These are phyloP conservation scores for Claviceps monticola DNA, from an alignment of 2,329 filamentous ascomycete species.

Conservation along the genomic window DNA sequence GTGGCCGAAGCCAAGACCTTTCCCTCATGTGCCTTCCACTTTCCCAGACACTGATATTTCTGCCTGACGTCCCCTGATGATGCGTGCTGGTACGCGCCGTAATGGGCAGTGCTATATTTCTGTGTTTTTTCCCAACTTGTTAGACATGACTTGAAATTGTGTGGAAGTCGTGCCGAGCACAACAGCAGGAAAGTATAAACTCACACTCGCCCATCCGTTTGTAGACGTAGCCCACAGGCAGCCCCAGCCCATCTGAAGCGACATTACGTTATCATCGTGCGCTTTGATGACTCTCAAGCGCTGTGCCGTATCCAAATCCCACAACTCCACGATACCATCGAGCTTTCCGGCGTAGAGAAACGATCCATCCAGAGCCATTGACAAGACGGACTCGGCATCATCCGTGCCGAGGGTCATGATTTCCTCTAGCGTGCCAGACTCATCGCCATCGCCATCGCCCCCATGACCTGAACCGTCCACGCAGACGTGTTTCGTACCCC, in stretches of 20 bases:
- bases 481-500: constrained; percentile 6
- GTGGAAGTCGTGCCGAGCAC: too few species aligned
- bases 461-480: constrained; percentile 16
- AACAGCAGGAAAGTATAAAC: constrained; percentile 13
- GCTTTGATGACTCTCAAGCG: constrained; percentile 75
- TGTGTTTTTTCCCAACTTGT: constrained; percentile 14
- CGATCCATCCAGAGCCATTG: constrained; percentile 73
- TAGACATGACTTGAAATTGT: not conserved
- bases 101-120: constrained; percentile 55
- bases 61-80: constrained; percentile 48
- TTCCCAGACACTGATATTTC: constrained; percentile 65
- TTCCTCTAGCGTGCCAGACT: constrained; percentile 47
- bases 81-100: constrained; percentile 39
- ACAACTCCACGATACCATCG: constrained; percentile 80
- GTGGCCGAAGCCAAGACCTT: constrained; percentile 77
- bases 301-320: constrained; percentile 92
- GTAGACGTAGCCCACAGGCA: constrained; percentile 79
- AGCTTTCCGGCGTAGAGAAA: constrained; percentile 87
- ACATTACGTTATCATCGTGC: constrained; percentile 70
- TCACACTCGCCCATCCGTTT: constrained; percentile 73
- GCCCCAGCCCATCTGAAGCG: constrained; percentile 72
- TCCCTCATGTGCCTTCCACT: constrained; percentile 74
- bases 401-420: constrained; percentile 51
- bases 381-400: constrained; percentile 53
- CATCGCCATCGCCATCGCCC: constrained; percentile 20